Evolutionary conservation across 2,329 filamentous ascomycete species (phyloP).

Genomic region (Byssochlamys sp.): DNA sequence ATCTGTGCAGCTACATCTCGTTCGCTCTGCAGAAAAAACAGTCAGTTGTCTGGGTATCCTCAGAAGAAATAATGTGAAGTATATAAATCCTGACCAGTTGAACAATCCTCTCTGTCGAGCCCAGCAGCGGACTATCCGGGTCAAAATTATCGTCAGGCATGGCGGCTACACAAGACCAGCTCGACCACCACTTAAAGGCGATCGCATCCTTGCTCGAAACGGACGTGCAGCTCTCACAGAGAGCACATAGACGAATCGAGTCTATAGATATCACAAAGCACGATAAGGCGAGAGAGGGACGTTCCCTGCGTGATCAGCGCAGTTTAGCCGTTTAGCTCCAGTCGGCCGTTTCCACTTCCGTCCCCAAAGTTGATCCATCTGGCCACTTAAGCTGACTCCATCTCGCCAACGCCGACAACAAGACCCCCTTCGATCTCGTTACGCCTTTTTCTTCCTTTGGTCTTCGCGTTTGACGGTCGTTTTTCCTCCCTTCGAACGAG

Average conservation of each 20-base stretch:
- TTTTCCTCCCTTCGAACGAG: conserved; percentile 9
- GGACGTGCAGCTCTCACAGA: neutral
- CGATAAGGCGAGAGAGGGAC: neutral
- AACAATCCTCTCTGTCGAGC: conserved; percentile 30
- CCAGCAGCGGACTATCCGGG: conserved; percentile 27
- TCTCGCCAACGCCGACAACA: neutral
- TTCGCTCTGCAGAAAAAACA: conserved; percentile 41
- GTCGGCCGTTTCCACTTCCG: conserved; percentile 1
- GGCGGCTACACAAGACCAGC: conserved; percentile 5
- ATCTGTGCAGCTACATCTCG: conserved; percentile 51
- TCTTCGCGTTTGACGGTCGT: neutral
- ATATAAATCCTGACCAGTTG: conserved; percentile 23
- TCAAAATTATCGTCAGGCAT: conserved; percentile 35
- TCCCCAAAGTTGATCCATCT: conserved; percentile 13
- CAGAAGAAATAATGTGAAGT: neutral
- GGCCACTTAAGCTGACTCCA: conserved; percentile 12
- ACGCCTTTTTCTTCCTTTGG: conserved; percentile 1
- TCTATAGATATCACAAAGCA: neutral
- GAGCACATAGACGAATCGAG: neutral
- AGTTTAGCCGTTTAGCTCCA: neutral
- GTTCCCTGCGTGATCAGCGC: neutral
- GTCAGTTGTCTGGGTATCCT: neutral
- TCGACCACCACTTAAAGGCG: neutral
- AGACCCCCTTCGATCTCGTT: neutral
- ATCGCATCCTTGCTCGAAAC: neutral